Evolutionary conservation across 2,329 filamentous ascomycete genomes (phyloP), one percentile per base, ranked within the genome.

Genomic region (Laburnicola sp.): DNA sequence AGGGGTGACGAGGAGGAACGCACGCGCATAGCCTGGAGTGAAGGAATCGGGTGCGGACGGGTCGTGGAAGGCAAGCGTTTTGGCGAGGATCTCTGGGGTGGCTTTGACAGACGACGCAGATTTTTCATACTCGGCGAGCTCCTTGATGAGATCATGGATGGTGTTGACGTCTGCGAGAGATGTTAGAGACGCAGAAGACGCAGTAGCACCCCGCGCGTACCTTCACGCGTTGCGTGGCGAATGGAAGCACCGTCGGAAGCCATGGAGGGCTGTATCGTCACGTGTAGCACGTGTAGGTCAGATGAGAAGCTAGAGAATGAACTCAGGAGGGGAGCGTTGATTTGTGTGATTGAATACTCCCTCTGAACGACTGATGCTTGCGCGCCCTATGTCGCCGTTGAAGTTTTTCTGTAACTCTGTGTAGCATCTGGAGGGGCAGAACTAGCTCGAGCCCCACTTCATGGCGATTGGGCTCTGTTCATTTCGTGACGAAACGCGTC

Each of bases 81-180:
- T 76, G 6, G 80, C 75, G 31, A 97, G 86, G 23, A 82, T 84
- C 28, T 85, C 82, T 57, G 88, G 82, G 25, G 91, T 97, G 0
- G 93, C 91, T 69, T 90, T 81, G 58, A 96, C 91, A 59, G 79
- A 77, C 62, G 86, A 78, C 2, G 86, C 78, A 65, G 88, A 88
- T 26, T 93, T 85, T 73, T 97, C 91, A 77, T 97, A 96, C 62
- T 86, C 83, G 60, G 93, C 93, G 6, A 97, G 85, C 68, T 91
- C 93, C 48, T 85, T 82, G 74, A 97, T 91, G 66, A 97, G 80
- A 59, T 80, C 75, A 25, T 96, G 83, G 71, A 97, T 96, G n/a
- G 80, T 78, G 23, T 86, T 83, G 50, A 95, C 84, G 66, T 97
- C 93, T 96, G 53, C 32, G 22, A 8, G 42, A 7, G 25, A 26